Conservation (phyloP, 768 basidiomycete species). For the Phaeotremella fagi region DNA sequence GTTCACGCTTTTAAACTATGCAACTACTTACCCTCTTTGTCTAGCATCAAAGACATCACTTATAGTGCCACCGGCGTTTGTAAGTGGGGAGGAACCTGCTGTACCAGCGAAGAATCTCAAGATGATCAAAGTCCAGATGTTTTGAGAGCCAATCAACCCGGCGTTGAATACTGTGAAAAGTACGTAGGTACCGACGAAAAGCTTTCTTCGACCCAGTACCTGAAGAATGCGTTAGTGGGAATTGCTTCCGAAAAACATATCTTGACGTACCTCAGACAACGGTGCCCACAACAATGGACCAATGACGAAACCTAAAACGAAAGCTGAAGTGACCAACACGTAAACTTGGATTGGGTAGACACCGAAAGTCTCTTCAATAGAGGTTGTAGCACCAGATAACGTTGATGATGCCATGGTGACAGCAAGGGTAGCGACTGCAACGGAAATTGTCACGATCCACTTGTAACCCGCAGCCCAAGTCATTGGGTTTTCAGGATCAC, state of each 20-base stretch:
- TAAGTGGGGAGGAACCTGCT: constrained; percentile 44
- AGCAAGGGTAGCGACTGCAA: constrained; percentile 24
- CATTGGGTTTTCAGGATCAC: constrained; percentile 33
- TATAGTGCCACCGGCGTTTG: constrained; percentile 46
- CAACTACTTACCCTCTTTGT: constrained; percentile 29
- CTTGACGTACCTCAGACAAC: constrained; percentile 25
- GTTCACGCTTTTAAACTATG: no score
- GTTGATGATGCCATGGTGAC: constrained; percentile 31
- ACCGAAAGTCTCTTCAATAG: constrained; percentile 12
- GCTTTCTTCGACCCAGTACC: constrained; percentile 42
- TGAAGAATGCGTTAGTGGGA: no score
- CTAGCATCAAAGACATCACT: constrained; percentile 37
- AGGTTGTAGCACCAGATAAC: constrained; percentile 22
- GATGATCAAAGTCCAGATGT: constrained; percentile 42
- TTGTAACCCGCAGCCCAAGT: constrained; percentile 24
- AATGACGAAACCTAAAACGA: constrained; percentile 35
- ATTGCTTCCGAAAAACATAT: no score
- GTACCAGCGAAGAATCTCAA: constrained; percentile 48
- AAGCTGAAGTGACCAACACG: constrained; percentile 26
- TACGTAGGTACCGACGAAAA: constrained; percentile 47
- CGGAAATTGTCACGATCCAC: constrained; percentile 26
- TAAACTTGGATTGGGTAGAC: constrained; percentile 14
- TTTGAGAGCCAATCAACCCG: constrained; percentile 43
- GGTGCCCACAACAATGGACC: constrained; percentile 47
- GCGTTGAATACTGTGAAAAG: constrained; percentile 45